These are phyloP conservation scores for Scutellaria minor DNA, from an alignment of 257 asterid genomes.

Conservation along the genomic window DNA sequence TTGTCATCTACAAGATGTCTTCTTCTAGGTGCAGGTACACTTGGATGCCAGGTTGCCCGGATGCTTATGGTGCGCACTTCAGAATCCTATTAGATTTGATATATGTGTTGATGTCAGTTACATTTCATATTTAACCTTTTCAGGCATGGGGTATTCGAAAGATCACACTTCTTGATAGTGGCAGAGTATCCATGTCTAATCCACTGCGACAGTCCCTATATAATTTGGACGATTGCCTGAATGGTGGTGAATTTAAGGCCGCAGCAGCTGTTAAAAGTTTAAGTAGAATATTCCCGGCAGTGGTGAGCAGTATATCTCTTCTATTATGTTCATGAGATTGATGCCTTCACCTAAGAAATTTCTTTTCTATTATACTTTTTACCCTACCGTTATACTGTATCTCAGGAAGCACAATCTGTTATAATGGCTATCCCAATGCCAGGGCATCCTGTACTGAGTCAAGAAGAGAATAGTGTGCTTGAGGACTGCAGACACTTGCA, in stretches of 20 bases:
- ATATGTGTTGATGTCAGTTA: conserved; percentile 7
- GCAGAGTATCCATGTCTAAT: conserved; percentile 94
- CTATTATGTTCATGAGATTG: conserved; percentile 21
- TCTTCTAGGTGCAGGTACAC: conserved; percentile 96
- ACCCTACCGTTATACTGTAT: not conserved
- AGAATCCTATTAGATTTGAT: conserved; percentile 14
- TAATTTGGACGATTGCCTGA: conserved; percentile 80
- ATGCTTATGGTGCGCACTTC: conserved; percentile 86
- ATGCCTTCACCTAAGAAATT: conserved; percentile 26
- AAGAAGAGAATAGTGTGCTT: conserved; percentile 73
- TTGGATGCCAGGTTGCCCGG: conserved; percentile 98
- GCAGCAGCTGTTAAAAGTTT: conserved; percentile 83
- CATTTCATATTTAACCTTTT: conserved; percentile 19
- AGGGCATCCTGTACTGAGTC: conserved; percentile 77
- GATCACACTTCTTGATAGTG: conserved; percentile 85
- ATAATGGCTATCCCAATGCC: conserved; percentile 98
- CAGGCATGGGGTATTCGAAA: conserved; percentile 99
- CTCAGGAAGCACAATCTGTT: conserved; percentile 81
- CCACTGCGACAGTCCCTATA: conserved; percentile 94
- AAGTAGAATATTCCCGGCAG: conserved; percentile 82
- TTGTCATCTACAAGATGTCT: conserved; percentile 80
- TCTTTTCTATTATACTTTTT: not conserved
- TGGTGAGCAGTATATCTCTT: conserved; percentile 48
- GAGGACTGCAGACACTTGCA: conserved; percentile 70
- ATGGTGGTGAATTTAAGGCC: conserved; percentile 93